phyloP scores from a whole-genome alignment of 768 basidiomycete genomes.

The Vararia minispora region DNA sequence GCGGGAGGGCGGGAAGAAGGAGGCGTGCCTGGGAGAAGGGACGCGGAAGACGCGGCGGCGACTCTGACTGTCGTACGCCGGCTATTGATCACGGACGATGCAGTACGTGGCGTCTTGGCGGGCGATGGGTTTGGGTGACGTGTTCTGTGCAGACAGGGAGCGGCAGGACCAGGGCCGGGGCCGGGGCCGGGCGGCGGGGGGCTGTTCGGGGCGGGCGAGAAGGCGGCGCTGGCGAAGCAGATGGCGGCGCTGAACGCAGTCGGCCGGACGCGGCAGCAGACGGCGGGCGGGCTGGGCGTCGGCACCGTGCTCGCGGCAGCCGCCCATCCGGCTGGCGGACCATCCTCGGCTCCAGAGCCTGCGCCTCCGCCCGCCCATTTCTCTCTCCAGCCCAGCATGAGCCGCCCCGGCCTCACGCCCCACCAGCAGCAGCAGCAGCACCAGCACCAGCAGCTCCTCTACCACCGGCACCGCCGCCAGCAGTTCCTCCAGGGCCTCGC shows the following conservation, averaged over 20 bases:
- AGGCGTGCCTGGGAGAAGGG: too few species aligned
- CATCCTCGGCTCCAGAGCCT: conserved; percentile 51
- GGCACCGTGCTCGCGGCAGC: too few species aligned
- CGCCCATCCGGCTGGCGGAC: conserved; percentile 41
- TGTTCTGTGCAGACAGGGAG: too few species aligned
- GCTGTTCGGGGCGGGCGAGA: not conserved
- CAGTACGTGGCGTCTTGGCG: too few species aligned
- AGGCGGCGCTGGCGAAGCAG: conserved; percentile 47
- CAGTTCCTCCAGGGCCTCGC: conserved; percentile 53
- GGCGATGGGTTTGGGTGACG: too few species aligned
- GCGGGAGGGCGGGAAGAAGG: too few species aligned
- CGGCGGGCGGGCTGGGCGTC: conserved; percentile 27
- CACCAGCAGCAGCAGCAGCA: conserved; percentile 23
- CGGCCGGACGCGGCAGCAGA: conserved; percentile 45
- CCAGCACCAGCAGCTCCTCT: conserved; percentile 47
- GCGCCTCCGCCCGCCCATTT: conserved; percentile 6
- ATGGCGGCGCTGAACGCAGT: conserved; percentile 67
- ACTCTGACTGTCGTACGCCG: too few species aligned
- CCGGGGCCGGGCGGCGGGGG: too few species aligned
- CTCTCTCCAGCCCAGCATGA: conserved; percentile 19
- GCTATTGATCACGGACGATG: too few species aligned
- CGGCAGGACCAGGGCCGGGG: too few species aligned
- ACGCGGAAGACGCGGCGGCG: too few species aligned
- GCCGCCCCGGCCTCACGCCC: conserved; percentile 23
- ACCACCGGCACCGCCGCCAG: conserved; percentile 42